These are phyloP conservation scores for Globisporangium alternatum DNA, from an alignment of 352 stramenopile species.

Conservation along the genomic window DNA sequence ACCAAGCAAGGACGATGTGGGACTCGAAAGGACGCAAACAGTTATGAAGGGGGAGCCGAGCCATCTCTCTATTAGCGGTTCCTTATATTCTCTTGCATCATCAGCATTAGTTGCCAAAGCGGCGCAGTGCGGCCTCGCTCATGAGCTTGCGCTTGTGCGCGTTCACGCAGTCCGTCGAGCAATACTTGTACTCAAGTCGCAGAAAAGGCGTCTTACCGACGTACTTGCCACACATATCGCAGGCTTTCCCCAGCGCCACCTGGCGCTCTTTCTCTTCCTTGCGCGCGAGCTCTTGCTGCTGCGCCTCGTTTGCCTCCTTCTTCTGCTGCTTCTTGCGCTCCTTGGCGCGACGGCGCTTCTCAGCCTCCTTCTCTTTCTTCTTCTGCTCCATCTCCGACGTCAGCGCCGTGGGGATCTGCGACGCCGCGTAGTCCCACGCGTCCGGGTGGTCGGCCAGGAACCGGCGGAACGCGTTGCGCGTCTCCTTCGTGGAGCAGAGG, in stretches of 20 bases:
- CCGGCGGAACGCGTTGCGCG: slow-evolving; percentile 89
- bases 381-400: slow-evolving; percentile 84
- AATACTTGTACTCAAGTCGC: slow-evolving; percentile 93
- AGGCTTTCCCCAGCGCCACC: slow-evolving; percentile 70
- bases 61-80: neutral
- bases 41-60: slow-evolving; percentile 9
- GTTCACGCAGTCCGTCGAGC: slow-evolving; percentile 92
- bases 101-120: slow-evolving; percentile 45
- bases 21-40: slow-evolving; percentile 28
- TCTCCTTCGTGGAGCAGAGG: slow-evolving; percentile 83
- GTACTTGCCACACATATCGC: slow-evolving; percentile 77
- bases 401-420: slow-evolving; percentile 71
- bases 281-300: slow-evolving; percentile 62
- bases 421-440: slow-evolving; percentile 66
- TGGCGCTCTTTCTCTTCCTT: slow-evolving; percentile 69
- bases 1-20: neutral
- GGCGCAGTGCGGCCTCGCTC: slow-evolving; percentile 88
- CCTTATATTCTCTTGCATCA: neutral
- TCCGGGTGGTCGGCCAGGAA: slow-evolving; percentile 83
- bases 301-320: slow-evolving; percentile 60
- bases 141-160: slow-evolving; percentile 92
- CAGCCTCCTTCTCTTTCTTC: slow-evolving; percentile 82
- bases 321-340: slow-evolving; percentile 92
- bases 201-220: slow-evolving; percentile 87
- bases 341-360: slow-evolving; percentile 84